phyloP scores from a whole-genome alignment of 148 eudicot genomes.

The Drosera capensis region DNA sequence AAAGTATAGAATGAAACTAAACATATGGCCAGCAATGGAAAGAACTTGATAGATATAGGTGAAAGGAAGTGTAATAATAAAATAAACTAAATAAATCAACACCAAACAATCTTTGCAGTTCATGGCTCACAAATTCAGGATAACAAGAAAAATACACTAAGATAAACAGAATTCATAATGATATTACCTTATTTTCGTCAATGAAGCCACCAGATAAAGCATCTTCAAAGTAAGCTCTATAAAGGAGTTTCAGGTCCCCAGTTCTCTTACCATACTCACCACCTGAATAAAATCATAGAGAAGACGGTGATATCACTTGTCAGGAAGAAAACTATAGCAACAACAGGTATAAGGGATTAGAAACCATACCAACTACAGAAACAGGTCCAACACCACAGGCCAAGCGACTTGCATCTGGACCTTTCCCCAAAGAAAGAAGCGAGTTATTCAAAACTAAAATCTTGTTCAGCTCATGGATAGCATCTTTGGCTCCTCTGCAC shows the following conservation, averaged over 20 bases:
- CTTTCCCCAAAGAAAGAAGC: slow-evolving; percentile 48
- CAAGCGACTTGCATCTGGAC: slow-evolving; percentile 67
- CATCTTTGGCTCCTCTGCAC: slow-evolving; percentile 41
- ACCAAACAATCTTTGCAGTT: too few relatives aligned
- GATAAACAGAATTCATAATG: not conserved
- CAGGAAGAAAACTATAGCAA: slow-evolving; percentile 3
- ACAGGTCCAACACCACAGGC: slow-evolving; percentile 76
- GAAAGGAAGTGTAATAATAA: too few relatives aligned
- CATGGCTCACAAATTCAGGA: not conserved
- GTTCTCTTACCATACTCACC: slow-evolving; percentile 74
- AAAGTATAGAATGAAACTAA: too few relatives aligned
- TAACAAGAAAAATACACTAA: not conserved
- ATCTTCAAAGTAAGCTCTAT: slow-evolving; percentile 62
- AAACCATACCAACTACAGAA: slow-evolving; percentile 51
- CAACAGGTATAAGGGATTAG: slow-evolving; percentile 1
- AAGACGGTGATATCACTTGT: slow-evolving; percentile 6
- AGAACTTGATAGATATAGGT: too few relatives aligned
- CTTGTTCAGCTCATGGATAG: slow-evolving; percentile 66
- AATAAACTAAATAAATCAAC: too few relatives aligned
- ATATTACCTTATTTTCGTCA: slow-evolving; percentile 67
- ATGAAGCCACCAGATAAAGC: slow-evolving; percentile 66
- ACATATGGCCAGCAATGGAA: too few relatives aligned
- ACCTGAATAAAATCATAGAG: slow-evolving; percentile 21
- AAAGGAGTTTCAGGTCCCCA: slow-evolving; percentile 80
- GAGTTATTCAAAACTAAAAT: slow-evolving; percentile 44